Conservation (phyloP, 345 rosid species). For the Arabidopsis arenosa region DNA sequence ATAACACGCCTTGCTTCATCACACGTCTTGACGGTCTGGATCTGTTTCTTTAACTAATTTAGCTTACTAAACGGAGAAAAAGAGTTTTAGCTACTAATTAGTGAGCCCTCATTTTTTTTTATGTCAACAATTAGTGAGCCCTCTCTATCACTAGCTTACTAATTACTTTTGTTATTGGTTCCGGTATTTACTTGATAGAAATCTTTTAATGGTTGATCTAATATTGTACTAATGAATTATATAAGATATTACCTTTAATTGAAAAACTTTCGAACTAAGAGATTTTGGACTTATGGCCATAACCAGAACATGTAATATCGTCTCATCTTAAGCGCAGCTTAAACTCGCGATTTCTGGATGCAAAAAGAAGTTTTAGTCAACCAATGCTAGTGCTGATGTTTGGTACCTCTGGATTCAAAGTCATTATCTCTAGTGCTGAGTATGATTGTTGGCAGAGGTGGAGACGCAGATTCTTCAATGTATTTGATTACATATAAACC, state of each 20-base stretch:
- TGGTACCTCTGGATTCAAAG: background rate
- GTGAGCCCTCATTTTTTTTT: background rate
- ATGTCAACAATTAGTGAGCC: background rate
- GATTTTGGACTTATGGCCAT: no score
- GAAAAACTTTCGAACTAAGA: no score
- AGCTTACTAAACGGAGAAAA: conserved; percentile 10
- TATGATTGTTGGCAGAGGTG: background rate
- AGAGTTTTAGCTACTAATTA: conserved; percentile 12
- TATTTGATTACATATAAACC: background rate
- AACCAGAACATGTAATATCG: no score
- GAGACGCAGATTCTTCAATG: background rate
- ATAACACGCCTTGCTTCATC: conserved; percentile 24
- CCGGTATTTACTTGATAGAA: background rate
- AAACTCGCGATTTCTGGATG: no score
- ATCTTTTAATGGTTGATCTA: background rate
- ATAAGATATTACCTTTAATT: background rate
- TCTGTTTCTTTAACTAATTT: conserved; percentile 17
- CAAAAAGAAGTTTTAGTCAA: no score
- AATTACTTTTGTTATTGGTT: conserved; percentile 1
- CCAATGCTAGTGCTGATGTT: no score
- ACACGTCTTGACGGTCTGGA: conserved; percentile 9
- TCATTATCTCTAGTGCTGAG: background rate
- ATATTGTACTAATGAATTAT: conserved; percentile 6
- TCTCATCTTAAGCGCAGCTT: no score
- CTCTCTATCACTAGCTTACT: conserved; percentile 6